Evolutionary conservation across 2,329 filamentous ascomycete genomes (phyloP).

Genomic region (Fusarium gaditjirri): DNA sequence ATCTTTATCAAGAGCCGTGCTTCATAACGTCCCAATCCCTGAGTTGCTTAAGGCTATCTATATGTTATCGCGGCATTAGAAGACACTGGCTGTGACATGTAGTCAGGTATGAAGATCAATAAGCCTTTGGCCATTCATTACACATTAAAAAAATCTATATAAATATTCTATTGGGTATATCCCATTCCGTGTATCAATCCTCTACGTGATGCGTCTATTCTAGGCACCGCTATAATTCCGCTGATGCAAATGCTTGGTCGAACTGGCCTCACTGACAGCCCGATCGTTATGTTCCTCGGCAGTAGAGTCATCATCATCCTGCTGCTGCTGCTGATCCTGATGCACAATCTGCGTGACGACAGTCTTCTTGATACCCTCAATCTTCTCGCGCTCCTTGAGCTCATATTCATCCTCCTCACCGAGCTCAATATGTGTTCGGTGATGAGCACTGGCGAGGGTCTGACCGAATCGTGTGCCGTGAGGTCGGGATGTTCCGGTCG

Average conservation of each 20-base stretch:
- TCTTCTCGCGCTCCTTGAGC: conserved; percentile 38
- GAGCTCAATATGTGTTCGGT: conserved; percentile 43
- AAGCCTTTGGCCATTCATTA: conserved; percentile 10
- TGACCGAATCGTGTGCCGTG: conserved; percentile 31
- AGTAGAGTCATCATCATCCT: conserved; percentile 29
- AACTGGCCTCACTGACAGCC: conserved; percentile 41
- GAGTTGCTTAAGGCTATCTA: too few species aligned
- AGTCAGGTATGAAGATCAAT: not conserved
- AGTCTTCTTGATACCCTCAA: conserved; percentile 42
- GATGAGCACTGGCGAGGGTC: conserved; percentile 35
- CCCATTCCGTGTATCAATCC: not conserved
- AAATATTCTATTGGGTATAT: not conserved
- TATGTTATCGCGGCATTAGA: too few species aligned
- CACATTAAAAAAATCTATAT: conserved; percentile 27
- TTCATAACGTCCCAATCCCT: too few species aligned
- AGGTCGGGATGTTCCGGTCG: conserved; percentile 9
- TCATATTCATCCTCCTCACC: conserved; percentile 42
- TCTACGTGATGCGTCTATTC: not conserved
- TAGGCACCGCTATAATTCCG: conserved; percentile 22
- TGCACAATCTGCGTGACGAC: conserved; percentile 38
- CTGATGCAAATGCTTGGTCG: conserved; percentile 36
- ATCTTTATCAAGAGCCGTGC: not conserved
- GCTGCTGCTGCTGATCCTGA: not conserved
- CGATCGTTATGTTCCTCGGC: conserved; percentile 37
- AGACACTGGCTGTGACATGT: fast-evolving